Base-by-base conservation (phyloP, 2,329 filamentous ascomycete genomes). In the Hymenoscyphus infarciens region DNA sequence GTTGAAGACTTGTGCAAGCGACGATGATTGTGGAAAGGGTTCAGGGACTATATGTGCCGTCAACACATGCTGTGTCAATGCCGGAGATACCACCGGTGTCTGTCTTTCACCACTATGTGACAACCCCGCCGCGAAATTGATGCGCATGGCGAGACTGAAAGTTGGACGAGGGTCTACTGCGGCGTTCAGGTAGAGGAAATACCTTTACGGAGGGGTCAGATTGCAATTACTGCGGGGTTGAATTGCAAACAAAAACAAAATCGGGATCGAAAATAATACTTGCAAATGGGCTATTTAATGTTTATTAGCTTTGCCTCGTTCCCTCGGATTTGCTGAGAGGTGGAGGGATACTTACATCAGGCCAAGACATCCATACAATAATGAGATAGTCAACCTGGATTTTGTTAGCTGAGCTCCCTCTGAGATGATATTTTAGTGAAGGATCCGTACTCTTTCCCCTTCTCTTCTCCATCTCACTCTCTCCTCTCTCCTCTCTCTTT, bases 31-130 rank as follows among this genome's bases (percentile, higher is more conserved):
- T 57, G 42, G 16, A 6, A 25, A 3, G 11, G 67, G 67, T 2
- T 49, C 42, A 49, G 42, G 42, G 13, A 66, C 61, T 53, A 63
- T 67, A 11, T 71, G 69, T 57, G 69, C 66, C 0, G 39, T 69
- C 10, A 61, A 66, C 16, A 68, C 68, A 16, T 71, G 69, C 52
- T 71, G 60, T 29, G 15, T 38, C 1, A 8, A 45, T 38, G n/a
- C 27, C 15, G 29, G 16, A 13, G 38, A 29, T 4, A 19, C 25
- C 27, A 29, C 56, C 22, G 61, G 68, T 35, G 62, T 68, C 19
- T 70, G 68, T 60, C 56, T 70, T 7, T 49, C 39, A 39, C 63
- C 64, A 10, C 13, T 55, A 2, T 70, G 69, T 61, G 60, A 61
- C 0, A 69, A 68, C 61, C 66, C 61, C 7, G 57, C 64, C 7